Evolutionary conservation across 2,329 filamentous ascomycete species (phyloP).

Genomic region (Sclerotinia glacialis): DNA sequence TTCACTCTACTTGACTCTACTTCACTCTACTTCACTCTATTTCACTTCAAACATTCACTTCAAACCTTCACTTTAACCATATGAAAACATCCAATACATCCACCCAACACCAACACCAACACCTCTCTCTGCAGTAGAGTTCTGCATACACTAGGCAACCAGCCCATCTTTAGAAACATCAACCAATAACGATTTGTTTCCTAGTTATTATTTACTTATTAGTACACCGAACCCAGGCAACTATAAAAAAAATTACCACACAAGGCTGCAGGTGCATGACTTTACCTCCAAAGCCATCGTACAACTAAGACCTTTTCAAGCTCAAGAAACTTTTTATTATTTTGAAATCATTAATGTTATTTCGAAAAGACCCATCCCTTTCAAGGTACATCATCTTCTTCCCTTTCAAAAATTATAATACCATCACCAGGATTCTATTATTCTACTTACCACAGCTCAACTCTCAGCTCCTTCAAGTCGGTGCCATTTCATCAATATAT

Average conservation of each 20-base stretch:
- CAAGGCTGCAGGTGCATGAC: background rate
- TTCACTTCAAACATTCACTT: background rate
- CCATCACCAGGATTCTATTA: background rate
- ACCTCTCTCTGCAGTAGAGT: too few species aligned
- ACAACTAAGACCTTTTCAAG: background rate
- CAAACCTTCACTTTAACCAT: background rate
- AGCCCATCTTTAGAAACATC: background rate
- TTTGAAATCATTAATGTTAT: background rate
- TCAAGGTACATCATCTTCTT: background rate
- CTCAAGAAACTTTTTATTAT: background rate
- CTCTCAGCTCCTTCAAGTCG: background rate
- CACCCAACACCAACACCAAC: background rate
- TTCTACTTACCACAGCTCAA: background rate
- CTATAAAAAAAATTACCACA: background rate
- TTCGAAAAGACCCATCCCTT: background rate
- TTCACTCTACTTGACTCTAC: too few species aligned
- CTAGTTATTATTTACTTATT: background rate
- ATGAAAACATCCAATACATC: background rate
- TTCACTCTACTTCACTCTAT: too few species aligned
- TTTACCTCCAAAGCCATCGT: too few species aligned
- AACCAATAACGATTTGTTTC: background rate
- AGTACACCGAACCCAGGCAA: background rate
- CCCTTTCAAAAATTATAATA: background rate
- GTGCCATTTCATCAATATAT: background rate
- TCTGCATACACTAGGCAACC: background rate